Conservation (phyloP, 129 eudicot species). For the Escallonia rubra region DNA sequence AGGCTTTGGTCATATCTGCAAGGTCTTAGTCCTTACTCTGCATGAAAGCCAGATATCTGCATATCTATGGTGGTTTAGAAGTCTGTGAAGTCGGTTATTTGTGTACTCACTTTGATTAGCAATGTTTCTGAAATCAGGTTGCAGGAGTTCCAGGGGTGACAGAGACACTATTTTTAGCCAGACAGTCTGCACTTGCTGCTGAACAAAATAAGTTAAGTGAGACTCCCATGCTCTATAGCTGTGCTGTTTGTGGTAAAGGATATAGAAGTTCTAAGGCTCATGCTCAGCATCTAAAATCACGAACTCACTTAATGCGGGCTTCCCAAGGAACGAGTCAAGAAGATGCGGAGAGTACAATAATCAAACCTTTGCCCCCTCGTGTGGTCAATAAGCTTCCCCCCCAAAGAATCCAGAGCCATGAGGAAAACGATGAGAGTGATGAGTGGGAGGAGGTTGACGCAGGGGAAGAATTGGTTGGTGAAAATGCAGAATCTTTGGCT, state of each 20-base stretch:
- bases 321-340: conserved; percentile 33
- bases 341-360: conserved; percentile 34
- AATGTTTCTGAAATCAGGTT: conserved; percentile 34
- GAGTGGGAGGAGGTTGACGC: conserved; percentile 90
- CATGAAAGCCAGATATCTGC: no score
- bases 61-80: no score
- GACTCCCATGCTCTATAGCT: conserved; percentile 74
- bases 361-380: conserved; percentile 58
- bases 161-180: conserved; percentile 72
- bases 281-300: conserved; percentile 82
- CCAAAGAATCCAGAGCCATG: conserved; percentile 31
- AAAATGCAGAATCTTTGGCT: conserved; percentile 42
- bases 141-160: conserved; percentile 96
- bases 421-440: conserved; percentile 79
- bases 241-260: conserved; percentile 79
- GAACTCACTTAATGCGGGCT: conserved; percentile 51
- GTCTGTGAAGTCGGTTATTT: no score
- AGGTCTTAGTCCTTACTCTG: no score
- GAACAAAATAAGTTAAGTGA: conserved; percentile 51
- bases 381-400: conserved; percentile 25
- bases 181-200: conserved; percentile 66
- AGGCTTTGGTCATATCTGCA: no score
- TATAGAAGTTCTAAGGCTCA: conserved; percentile 85
- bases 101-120: not conserved
- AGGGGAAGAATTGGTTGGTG: conserved; percentile 36